Evolutionary conservation across 176 grass and related monocot species (phyloP).

Genomic region (Alopecurus myosuroides): DNA sequence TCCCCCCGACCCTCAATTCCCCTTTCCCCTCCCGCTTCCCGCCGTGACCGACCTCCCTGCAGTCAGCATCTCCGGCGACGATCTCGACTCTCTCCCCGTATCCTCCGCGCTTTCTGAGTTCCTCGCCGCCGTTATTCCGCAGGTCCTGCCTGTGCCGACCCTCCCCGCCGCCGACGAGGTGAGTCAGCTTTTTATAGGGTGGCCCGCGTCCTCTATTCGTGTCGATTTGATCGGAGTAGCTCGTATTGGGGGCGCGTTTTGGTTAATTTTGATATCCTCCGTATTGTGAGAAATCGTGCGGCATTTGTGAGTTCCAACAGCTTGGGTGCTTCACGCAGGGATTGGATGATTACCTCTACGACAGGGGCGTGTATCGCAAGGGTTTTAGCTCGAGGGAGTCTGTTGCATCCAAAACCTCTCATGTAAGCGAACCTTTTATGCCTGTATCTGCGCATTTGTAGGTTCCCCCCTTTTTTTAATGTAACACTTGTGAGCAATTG

Average conservation of each 20-base stretch:
- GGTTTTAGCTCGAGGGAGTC: slow-evolving; percentile 9
- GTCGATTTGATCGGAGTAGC: neutral
- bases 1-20: slow-evolving; percentile 41
- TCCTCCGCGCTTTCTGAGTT: slow-evolving; percentile 47
- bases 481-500: slow-evolving; percentile 5
- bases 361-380: neutral
- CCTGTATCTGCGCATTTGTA: neutral
- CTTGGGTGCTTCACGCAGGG: slow-evolving; percentile 7
- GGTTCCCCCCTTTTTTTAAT: neutral
- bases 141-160: slow-evolving; percentile 7
- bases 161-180: slow-evolving; percentile 25
- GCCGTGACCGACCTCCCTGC: slow-evolving; percentile 18
- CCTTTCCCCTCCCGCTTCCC: slow-evolving; percentile 5
- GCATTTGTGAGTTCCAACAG: neutral
- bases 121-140: slow-evolving; percentile 49
- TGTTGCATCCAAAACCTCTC: neutral
- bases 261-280: neutral
- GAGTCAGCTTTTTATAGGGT: neutral
- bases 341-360: slow-evolving; percentile 28
- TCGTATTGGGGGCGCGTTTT: neutral
- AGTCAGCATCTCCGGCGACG: slow-evolving; percentile 7
- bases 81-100: slow-evolving; percentile 40
- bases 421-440: slow-evolving; percentile 17
- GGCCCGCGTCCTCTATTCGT: neutral
- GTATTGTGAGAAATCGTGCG: neutral